A percentile compares a stretch with the other conserved stretches of the same genome.
phyloP scores from a whole-genome alignment of 345 rosid genomes.

The Salix exigua region DNA sequence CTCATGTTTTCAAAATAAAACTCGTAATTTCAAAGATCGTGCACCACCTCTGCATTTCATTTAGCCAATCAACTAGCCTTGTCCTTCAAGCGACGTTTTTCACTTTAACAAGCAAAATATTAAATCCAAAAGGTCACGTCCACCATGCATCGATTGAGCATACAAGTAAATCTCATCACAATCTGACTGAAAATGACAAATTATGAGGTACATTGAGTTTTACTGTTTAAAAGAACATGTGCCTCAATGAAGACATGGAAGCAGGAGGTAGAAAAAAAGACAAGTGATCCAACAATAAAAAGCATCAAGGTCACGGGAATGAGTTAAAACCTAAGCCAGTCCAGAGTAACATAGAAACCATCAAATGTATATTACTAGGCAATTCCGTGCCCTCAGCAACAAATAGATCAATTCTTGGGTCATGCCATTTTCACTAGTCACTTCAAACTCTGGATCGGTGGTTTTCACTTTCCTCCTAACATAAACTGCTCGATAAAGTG shows the following conservation, averaged over 20 bases:
- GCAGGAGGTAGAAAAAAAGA: no score
- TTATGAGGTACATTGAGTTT: neutral
- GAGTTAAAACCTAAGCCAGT: no score
- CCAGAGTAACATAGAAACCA: no score
- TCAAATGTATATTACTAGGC: no score
- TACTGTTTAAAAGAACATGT: neutral
- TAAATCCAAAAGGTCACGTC: neutral
- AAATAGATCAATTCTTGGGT: no score
- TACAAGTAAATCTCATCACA: conserved; percentile 1
- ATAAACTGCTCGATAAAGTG: neutral
- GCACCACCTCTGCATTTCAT: no score
- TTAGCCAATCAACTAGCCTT: neutral
- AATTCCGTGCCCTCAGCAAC: no score
- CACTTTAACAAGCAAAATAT: neutral
- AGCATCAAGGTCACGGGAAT: no score
- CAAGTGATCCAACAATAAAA: no score
- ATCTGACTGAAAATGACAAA: neutral
- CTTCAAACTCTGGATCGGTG: neutral
- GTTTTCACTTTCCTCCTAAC: neutral
- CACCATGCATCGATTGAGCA: neutral
- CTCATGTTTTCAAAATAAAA: neutral
- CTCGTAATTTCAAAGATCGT: neutral
- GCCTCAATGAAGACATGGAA: no score
- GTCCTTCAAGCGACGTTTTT: neutral
- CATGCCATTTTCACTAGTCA: neutral